Evolutionary conservation across 2,329 filamentous ascomycete species (phyloP), one percentile per base, ranked within the genome.

Genomic region (Mollisiaceae sp.): DNA sequence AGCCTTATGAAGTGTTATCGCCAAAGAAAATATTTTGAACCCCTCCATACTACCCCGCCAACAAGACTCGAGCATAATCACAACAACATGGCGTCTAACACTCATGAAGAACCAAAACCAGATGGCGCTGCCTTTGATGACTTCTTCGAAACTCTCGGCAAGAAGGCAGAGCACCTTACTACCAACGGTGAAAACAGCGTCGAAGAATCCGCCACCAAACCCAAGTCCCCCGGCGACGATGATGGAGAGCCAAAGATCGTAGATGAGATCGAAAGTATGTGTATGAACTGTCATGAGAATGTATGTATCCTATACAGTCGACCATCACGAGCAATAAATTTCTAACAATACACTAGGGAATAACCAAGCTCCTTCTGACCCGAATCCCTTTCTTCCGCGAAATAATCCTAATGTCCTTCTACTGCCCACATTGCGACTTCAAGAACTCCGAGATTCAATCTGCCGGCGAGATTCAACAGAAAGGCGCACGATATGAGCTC

Each of bases 351-450:
- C 39, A 50, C 15, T 59, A 96, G 91, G 95, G 95, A 74, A 86
- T 83, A 1, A 99, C 95, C 15, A 87, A 90, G 65, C 86, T 99
- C 24, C 88, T 99, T 52, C 88, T 99, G 62, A 97, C 96, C 18
- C 88, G 89, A 70, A 97, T 99, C 63, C 95, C 95, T 18, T 98
- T 93, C 84, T 99, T 99, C 83, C 93, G 93, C 81, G 94, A 99
- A 79, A 89, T 99, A 69, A 93, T 99, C 74, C 87, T 99, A 78
- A 97, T 97, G 89, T 98, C 94, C 68, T 99, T 99, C 79, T 86
- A 87, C 71, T 99, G 95, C 83, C 89, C 92, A 6, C 88, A 97
- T 79, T 99, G 95, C 82, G 83, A 89, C 76, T 90, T 94, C 80
- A 88, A 91, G 71, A 97, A 98, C 82, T 94, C 94, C 78, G 94